Evolutionary conservation across 2,329 filamentous ascomycete species (phyloP), one percentile per base, ranked within the genome.

Genomic region (Chalaropsis ovoidea): DNA sequence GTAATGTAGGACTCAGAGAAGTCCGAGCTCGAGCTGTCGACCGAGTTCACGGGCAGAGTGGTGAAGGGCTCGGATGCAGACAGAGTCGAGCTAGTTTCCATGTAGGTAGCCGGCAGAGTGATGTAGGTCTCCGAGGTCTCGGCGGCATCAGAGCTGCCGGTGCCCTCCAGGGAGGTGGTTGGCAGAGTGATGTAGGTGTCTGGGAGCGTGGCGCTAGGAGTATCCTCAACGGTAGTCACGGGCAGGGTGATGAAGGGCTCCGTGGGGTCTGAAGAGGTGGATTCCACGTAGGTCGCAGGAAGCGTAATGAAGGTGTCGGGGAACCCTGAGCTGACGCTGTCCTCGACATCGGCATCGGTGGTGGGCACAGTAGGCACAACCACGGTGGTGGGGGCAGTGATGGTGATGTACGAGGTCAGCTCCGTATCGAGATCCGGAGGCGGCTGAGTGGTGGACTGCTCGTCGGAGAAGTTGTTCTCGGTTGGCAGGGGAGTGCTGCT

Each of bases 321-420:
- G 5, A 3, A 10, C 5, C 24, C 15, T 17, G 52, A 56, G 27
- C 52, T 56, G 6, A 4, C 42, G 11, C 7, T 35, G 1, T 56
- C 27, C 17, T 56, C 52, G 31, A 31, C 31, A 31, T 31, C 11
- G 61, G 4, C 22, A 31, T 31, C 11, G 61, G 4, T 17, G 10
- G 60, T 56, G 5, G 52, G 52, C 24, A 31, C 19, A 13, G 60
- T 61, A 4, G 67, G 58, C 17, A 69, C 65, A n/a, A 72, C 68
- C 31, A 72, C 69, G 22, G 71, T 71, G 2, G 71, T 70, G 2
- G 71, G 71, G 3, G 69, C 71, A 56, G 70, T 65, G 7, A 73
- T 68, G 61, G 73, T 71, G 4, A 42, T 13, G 39, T 61, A 61
- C 69, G 69, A 42, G 15, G 43, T 49, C 10, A 63, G 0, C 17